These are phyloP conservation scores for Heliamphora pulchella DNA, from an alignment of 179 eudicot species.

Conservation along the genomic window DNA sequence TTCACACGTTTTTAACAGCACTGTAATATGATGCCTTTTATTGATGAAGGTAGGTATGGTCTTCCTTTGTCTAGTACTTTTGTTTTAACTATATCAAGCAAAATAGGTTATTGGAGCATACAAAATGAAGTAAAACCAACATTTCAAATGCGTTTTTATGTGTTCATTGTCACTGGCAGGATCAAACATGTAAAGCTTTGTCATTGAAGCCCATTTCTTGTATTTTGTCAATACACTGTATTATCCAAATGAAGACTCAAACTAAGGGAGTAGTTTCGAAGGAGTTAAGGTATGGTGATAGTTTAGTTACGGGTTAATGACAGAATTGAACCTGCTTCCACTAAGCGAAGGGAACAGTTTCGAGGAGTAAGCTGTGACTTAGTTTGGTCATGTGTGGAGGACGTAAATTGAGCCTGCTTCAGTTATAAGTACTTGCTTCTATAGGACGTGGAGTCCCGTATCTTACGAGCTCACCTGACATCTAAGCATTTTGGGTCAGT, in stretches of 20 bases:
- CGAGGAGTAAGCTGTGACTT: neutral
- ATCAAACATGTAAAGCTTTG: slow-evolving; percentile 6
- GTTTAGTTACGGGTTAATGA: too few species aligned
- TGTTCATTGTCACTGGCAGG: neutral
- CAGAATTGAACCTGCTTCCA: too few species aligned
- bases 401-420: too few species aligned
- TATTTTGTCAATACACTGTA: neutral
- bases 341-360: neutral
- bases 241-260: neutral
- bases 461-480: neutral
- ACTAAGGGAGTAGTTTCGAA: too few species aligned
- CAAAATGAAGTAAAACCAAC: neutral
- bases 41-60: slow-evolving; percentile 6
- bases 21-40: slow-evolving; percentile 14
- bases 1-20: slow-evolving; percentile 40
- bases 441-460: neutral
- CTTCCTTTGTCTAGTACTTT: neutral
- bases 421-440: too few species aligned
- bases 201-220: neutral
- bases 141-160: neutral
- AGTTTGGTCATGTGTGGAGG: too few species aligned
- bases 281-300: too few species aligned
- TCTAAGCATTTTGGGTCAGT: neutral
- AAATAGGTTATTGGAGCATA: neutral
- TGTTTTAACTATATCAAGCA: neutral